Conservation (phyloP, 352 stramenopile genomes). For the Pythium sukuiense region DNA sequence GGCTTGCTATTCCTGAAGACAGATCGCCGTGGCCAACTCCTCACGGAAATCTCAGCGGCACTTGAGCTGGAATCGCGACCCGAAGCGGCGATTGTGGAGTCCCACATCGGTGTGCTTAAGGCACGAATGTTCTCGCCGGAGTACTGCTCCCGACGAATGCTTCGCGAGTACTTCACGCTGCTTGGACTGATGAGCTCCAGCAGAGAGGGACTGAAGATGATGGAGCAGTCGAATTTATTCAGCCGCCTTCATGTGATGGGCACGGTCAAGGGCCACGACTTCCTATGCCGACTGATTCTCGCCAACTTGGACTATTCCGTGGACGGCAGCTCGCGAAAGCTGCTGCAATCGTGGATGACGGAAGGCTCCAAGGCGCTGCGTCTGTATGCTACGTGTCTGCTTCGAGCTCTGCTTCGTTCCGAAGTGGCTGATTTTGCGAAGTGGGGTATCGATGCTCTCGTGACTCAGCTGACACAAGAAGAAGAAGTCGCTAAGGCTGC, state of each 20-base stretch:
- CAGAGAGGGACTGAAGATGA: conserved; percentile 89
- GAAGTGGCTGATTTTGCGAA: conserved; percentile 89
- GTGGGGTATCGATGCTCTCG: conserved; percentile 85
- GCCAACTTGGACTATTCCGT: conserved; percentile 89
- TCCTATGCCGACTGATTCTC: conserved; percentile 86
- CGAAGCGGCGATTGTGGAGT: conserved; percentile 87
- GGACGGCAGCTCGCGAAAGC: conserved; percentile 81
- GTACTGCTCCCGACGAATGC: conserved; percentile 81
- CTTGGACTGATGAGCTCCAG: conserved; percentile 88
- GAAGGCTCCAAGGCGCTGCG: conserved; percentile 82
- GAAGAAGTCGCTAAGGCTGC: conserved; percentile 82
- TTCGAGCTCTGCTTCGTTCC: conserved; percentile 77
- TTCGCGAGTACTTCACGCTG: conserved; percentile 90
- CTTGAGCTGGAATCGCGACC: conserved; percentile 82
- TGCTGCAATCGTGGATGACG: conserved; percentile 88
- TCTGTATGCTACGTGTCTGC: conserved; percentile 82
- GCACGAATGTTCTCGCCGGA: conserved; percentile 87
- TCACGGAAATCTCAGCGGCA: conserved; percentile 85
- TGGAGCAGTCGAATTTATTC: conserved; percentile 91
- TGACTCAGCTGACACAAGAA: conserved; percentile 85
- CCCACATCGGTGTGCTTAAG: conserved; percentile 86
- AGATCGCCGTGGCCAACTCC: conserved; percentile 75
- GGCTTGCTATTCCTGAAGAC: conserved; percentile 88
- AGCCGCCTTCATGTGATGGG: conserved; percentile 85
- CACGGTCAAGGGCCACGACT: conserved; percentile 86